Evolutionary conservation across 1,284 basidiomycete genomes (phyloP).

Genomic region (Ceratobasidium sp.): DNA sequence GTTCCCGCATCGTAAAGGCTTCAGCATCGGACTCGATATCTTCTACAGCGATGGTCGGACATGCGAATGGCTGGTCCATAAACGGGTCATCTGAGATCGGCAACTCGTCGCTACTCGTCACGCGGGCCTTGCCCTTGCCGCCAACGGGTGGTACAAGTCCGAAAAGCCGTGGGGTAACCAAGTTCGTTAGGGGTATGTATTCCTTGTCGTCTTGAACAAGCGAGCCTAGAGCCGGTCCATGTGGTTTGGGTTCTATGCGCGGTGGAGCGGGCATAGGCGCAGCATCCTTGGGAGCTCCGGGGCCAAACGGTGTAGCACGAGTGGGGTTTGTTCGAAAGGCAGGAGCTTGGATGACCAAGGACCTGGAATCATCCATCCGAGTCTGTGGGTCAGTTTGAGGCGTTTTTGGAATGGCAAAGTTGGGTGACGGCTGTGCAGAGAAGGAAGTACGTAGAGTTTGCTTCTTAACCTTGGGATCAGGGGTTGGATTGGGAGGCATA

Average conservation of each 20-base stretch:
- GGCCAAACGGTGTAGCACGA: background rate
- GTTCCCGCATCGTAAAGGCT: constrained; percentile 27
- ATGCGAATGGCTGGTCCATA: constrained; percentile 19
- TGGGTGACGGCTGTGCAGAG: constrained; percentile 20
- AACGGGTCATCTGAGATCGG: constrained; percentile 26
- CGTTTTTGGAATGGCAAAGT: constrained; percentile 26
- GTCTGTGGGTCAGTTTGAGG: background rate
- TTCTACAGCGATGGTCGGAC: background rate
- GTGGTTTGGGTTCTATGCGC: constrained; percentile 17
- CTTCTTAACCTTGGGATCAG: constrained; percentile 28
- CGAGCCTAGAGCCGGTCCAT: background rate
- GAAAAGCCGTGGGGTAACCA: constrained; percentile 26
- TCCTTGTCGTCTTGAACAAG: constrained; percentile 9
- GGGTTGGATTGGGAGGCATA: constrained; percentile 12
- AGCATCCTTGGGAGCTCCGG: constrained; percentile 12
- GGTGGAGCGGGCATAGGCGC: constrained; percentile 26
- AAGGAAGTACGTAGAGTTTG: constrained; percentile 5
- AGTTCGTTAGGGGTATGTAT: constrained; percentile 27
- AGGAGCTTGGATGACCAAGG: constrained; percentile 20
- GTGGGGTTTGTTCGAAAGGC: constrained; percentile 30
- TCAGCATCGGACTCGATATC: constrained; percentile 27
- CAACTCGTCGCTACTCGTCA: constrained; percentile 1
- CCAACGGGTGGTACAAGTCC: background rate
- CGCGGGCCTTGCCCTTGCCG: constrained; percentile 22
- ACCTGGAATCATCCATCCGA: constrained; percentile 6